Evolutionary conservation across 164 flowering plant genomes (phyloP).

Genomic region (Tetrastigma voinierianum): DNA sequence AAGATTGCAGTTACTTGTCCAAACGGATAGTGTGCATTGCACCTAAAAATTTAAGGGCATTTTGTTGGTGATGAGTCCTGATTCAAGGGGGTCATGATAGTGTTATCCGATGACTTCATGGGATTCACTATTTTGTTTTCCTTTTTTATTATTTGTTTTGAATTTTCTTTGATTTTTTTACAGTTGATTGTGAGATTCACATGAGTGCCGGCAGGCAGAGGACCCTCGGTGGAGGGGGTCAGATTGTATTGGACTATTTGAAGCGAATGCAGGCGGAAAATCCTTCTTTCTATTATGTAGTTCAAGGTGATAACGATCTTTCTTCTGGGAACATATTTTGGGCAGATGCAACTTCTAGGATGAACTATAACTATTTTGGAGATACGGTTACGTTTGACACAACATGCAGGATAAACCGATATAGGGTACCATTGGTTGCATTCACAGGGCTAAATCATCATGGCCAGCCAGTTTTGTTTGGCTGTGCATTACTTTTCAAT

Average conservation of each 20-base stretch:
- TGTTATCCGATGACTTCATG: too few relatives aligned
- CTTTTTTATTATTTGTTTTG: background rate
- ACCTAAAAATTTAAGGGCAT: too few relatives aligned
- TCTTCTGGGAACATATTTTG: conserved; percentile 33
- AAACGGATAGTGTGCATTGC: too few relatives aligned
- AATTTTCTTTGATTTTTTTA: background rate
- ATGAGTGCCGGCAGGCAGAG: conserved; percentile 37
- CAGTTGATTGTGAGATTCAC: conserved; percentile 4
- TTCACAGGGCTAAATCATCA: conserved; percentile 45
- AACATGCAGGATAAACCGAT: conserved; percentile 25
- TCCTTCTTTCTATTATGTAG: conserved; percentile 39
- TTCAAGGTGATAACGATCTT: conserved; percentile 28
- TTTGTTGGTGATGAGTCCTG: too few relatives aligned
- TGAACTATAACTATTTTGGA: conserved; percentile 40
- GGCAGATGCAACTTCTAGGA: conserved; percentile 39
- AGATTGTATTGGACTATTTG: conserved; percentile 39
- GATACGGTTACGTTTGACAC: conserved; percentile 40
- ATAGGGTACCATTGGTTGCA: conserved; percentile 36
- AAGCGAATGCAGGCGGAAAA: conserved; percentile 44
- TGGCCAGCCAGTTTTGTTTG: conserved; percentile 49
- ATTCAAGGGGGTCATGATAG: too few relatives aligned
- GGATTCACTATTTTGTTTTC: too few relatives aligned
- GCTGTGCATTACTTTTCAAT: conserved; percentile 40
- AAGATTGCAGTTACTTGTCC: too few relatives aligned
- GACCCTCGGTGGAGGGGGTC: conserved; percentile 41